A percentile compares a stretch with the other conserved stretches of the same genome.
These are phyloP conservation scores for Chlamydomonas sphaeroides DNA, from an alignment of 139 green algal species.

Conservation along the genomic window DNA sequence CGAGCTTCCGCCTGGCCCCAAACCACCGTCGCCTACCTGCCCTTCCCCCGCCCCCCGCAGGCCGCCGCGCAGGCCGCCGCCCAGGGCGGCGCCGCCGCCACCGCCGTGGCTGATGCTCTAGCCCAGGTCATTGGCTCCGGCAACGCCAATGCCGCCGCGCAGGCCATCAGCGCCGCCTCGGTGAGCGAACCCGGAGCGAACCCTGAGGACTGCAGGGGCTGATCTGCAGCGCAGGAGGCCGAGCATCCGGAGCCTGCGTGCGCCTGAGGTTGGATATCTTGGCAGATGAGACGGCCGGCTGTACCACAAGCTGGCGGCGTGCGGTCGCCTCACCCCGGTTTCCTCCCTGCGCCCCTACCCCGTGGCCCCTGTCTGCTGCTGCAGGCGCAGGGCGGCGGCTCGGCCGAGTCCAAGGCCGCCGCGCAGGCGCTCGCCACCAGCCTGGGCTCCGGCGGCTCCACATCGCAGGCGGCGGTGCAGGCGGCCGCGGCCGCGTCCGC, in stretches of 20 bases:
- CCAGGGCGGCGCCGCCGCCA: too few species aligned
- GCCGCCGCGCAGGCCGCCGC: neutral
- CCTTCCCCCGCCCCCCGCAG: neutral
- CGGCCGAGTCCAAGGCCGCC: slow-evolving; percentile 17
- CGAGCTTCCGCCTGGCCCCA: neutral
- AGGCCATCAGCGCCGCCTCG: too few species aligned
- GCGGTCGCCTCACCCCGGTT: too few species aligned
- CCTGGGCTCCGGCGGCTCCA: slow-evolving; percentile 21
- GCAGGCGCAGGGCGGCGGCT: neutral
- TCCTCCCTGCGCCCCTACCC: too few species aligned
- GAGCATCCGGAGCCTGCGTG: too few species aligned
- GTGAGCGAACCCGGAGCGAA: too few species aligned
- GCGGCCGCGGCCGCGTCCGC: neutral
- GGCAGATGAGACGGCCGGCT: too few species aligned
- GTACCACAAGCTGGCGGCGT: too few species aligned
- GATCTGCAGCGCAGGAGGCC: too few species aligned
- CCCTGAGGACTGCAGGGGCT: too few species aligned
- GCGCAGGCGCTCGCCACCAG: slow-evolving; percentile 36
- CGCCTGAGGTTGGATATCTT: too few species aligned
- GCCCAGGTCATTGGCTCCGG: neutral
- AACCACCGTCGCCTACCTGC: too few species aligned
- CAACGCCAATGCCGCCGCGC: slow-evolving; percentile 17
- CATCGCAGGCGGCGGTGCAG: slow-evolving; percentile 30
- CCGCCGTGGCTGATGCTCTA: neutral
- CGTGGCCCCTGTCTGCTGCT: neutral